Evolutionary conservation across 371 early-diverging fungal genomes (phyloP), one percentile per base, ranked within the genome.

Genomic region (Dinochytrium kinnereticum): DNA sequence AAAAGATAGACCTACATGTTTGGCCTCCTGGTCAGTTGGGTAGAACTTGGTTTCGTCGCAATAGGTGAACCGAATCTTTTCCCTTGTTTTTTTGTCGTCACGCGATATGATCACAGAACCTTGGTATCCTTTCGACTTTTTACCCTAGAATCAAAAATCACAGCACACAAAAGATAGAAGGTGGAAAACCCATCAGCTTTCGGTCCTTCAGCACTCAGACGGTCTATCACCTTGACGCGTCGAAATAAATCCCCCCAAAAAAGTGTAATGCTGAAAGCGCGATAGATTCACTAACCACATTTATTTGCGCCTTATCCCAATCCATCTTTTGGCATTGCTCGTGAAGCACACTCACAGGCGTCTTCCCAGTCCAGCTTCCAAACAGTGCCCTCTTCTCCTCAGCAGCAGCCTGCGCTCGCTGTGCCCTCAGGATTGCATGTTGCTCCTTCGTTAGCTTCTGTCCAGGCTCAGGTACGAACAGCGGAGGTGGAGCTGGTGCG

Each of bases 231-330:
- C n/a, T n/a, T n/a, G n/a, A n/a, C n/a, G n/a, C n/a, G n/a, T n/a
- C n/a, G n/a, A n/a, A n/a, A n/a, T n/a, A n/a, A n/a, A n/a, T n/a
- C n/a, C n/a, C n/a, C n/a, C n/a, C n/a, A n/a, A n/a, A n/a, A n/a
- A n/a, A n/a, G n/a, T n/a, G n/a, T n/a, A n/a, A n/a, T n/a, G n/a
- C n/a, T n/a, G n/a, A n/a, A n/a, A n/a, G n/a, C n/a, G 26, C 36
- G 2, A 34, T 13, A 19, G 3, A 44, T 5, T 39, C 7, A 21
- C 76, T 37, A 55, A 76, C 80, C 49, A 66, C 36, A 10, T 90
- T 90, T 76, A 90, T 90, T 0, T 82, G 80, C 0, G 93, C 90
- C 50, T 92, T 91, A 59, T 90, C 88, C 96, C 96, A 95, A 21
- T 83, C 89, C 30, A 84, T 78, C 72, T 90, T 90, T 72, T 92